Evolutionary conservation across 2,329 filamentous ascomycete species (phyloP), one percentile per base, ranked within the genome.

Genomic region (Penicillium sp.): DNA sequence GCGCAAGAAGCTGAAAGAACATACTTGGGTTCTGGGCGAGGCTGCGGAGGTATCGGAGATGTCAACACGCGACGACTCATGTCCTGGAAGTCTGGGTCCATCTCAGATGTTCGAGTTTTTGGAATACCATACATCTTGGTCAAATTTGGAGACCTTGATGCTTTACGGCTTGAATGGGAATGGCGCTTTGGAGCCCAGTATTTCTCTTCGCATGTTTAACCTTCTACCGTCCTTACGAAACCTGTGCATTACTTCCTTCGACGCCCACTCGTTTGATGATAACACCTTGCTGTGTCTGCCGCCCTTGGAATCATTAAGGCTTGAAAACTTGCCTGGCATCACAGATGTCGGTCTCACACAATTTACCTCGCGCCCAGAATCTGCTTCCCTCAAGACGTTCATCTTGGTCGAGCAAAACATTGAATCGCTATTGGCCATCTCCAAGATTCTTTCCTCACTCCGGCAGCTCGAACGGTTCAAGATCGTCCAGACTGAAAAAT

Each of bases 261-360:
- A 80, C 53, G 72, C 75, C 13, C 72, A 79, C 34, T 81, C 83
- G 43, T 86, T 86, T 59, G 78, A 81, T 16, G 80, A 85, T 61
- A 72, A 76, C 40, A 80, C 82, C 2, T 67, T 86, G 32, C 74
- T 81, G 27, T 77, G 82, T 31, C 68, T 86, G 11, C 82, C 82
- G 1, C 54, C 77, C 2, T 66, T 86, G 11, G 71, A 75, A 34
- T 83, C 81, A 0, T 72, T 86, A 11, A 77, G 83, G 3, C 74
- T 86, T 29, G 82, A 86, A 59, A 76, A 78, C 46, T 73, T 86
- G 8, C 74, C 74, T 9, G 84, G 83, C 2, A 66, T 86, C 42
- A 83, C 81, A 2, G 83, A 85, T 55, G 73, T 76, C 42, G 83
- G 83, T 10, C 70, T 86, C 31, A 72, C 77, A 8, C 78, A 79